Percentiles rank a stretch among this genome's conserved stretches.
Conservation (phyloP, 1,284 basidiomycete genomes). For the Cystobasidium slooffiae region DNA sequence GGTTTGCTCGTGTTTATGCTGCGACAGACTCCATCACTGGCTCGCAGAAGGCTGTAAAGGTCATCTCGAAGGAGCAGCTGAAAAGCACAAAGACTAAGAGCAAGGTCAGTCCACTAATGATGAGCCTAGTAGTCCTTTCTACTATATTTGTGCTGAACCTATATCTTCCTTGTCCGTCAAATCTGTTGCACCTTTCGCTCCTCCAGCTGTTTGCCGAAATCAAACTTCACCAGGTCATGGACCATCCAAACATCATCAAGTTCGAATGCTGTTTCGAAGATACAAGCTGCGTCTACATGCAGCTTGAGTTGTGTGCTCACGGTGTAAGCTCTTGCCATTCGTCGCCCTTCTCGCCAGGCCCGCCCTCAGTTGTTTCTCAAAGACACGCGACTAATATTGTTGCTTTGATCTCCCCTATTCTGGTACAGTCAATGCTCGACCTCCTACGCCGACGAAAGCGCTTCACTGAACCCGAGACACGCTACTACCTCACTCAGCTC, state of each 20-base stretch:
- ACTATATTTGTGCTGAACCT: not conserved
- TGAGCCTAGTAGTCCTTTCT: not conserved
- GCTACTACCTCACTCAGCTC: conserved; percentile 91
- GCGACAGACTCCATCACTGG: conserved; percentile 52
- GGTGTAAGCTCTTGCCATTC: conserved; percentile 61
- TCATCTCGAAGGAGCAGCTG: conserved; percentile 59
- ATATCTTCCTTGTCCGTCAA: not conserved
- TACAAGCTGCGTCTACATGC: conserved; percentile 94
- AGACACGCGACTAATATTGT: conserved; percentile 31
- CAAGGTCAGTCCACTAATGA: conserved; percentile 46
- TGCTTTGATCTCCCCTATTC: not conserved
- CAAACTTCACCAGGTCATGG: conserved; percentile 90
- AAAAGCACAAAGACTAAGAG: conserved; percentile 58
- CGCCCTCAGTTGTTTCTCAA: not conserved
- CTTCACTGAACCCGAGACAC: conserved; percentile 89
- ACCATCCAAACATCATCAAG: conserved; percentile 89
- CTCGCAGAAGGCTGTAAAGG: conserved; percentile 58
- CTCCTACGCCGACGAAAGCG: conserved; percentile 84
- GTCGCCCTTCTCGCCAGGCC: conserved; percentile 48
- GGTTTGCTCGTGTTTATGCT: conserved; percentile 56
- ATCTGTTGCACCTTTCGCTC: not conserved
- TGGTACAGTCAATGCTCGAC: conserved; percentile 71
- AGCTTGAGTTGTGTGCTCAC: conserved; percentile 86
- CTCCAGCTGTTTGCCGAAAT: conserved; percentile 92
- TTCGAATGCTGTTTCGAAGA: conserved; percentile 98